Evolutionary conservation across 1,284 basidiomycete genomes (phyloP).

Genomic region (Fistulinella cinereoalba): DNA sequence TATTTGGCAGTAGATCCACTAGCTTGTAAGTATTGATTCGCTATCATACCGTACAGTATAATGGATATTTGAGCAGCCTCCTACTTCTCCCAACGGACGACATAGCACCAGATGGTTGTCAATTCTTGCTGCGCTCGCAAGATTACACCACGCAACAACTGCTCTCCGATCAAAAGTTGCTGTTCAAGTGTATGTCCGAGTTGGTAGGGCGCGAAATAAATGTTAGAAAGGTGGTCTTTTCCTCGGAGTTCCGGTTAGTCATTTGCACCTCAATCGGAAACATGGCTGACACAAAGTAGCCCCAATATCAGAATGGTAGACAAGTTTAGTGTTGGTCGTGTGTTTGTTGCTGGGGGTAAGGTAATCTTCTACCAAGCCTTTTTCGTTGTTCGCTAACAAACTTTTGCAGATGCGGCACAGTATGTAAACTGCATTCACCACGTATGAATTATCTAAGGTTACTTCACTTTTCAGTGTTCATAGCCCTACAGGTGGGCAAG

Average conservation of each 20-base stretch:
- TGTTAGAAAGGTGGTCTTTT: conserved; percentile 12
- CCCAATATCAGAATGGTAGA: conserved; percentile 35
- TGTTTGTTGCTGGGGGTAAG: conserved; percentile 37
- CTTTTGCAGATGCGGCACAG: conserved; percentile 19
- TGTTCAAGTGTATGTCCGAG: conserved; percentile 18
- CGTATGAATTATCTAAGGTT: background rate
- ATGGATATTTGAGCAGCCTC: background rate
- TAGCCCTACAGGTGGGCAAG: conserved; percentile 46
- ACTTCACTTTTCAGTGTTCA: conserved; percentile 36
- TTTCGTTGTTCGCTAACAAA: background rate
- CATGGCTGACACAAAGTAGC: conserved; percentile 8
- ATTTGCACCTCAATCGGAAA: background rate
- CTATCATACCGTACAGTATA: background rate
- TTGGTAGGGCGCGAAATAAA: conserved; percentile 14
- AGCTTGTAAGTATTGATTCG: background rate
- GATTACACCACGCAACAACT: conserved; percentile 30
- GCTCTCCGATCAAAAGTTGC: conserved; percentile 15
- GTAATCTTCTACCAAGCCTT: conserved; percentile 14
- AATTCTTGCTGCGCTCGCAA: conserved; percentile 30
- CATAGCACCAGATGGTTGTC: conserved; percentile 32
- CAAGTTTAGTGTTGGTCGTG: conserved; percentile 30
- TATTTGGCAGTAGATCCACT: conserved; percentile 18
- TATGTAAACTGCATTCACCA: background rate
- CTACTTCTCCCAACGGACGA: conserved; percentile 9
- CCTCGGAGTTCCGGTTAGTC: conserved; percentile 27